A percentile compares a stretch with the other conserved stretches of the same genome.
phyloP scores from a whole-genome alignment of 345 rosid species.

The Salix koriyanagi region DNA sequence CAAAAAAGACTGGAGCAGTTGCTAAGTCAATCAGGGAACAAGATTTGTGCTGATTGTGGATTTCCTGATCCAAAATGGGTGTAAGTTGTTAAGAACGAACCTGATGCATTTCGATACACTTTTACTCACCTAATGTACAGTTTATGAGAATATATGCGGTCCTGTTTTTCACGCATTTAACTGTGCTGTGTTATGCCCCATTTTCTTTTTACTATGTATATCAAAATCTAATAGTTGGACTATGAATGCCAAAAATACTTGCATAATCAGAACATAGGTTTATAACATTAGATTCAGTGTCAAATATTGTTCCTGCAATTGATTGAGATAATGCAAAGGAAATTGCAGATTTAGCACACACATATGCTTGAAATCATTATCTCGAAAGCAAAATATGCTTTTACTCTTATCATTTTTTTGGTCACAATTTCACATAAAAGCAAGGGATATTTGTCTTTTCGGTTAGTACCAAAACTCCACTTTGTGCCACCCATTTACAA shows the following conservation, averaged over 20 bases:
- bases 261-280: background rate
- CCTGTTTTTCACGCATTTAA: too few species aligned
- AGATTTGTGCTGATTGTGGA: conserved; percentile 87
- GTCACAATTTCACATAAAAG: background rate
- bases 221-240: too few species aligned
- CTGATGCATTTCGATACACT: background rate
- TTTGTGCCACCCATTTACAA: background rate
- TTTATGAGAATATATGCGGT: background rate
- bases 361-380: background rate
- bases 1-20: conserved; percentile 51
- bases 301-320: background rate
- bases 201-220: too few species aligned
- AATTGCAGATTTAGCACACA: background rate
- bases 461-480: background rate
- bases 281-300: background rate
- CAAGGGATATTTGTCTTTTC: background rate
- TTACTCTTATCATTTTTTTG: background rate
- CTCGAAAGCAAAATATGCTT: background rate
- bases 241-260: too few species aligned
- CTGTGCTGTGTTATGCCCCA: too few species aligned
- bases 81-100: conserved; percentile 42
- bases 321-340: background rate
- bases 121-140: background rate
- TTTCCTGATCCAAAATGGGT: conserved; percentile 96
- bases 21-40: conserved; percentile 51